Evolutionary conservation across 2,329 filamentous ascomycete genomes (phyloP).

Genomic region (Penicillium sp.): DNA sequence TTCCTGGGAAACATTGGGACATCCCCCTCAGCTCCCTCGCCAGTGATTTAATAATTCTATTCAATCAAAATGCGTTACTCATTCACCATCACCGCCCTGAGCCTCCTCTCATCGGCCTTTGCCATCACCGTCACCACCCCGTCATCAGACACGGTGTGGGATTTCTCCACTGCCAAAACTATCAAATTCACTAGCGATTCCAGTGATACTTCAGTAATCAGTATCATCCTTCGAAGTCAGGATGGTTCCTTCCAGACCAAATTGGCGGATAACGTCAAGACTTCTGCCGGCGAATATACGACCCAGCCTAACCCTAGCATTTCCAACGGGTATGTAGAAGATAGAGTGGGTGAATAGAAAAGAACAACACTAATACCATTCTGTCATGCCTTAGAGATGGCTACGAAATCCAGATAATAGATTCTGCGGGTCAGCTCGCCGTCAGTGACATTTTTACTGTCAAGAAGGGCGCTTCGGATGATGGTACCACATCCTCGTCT

Average conservation of each 20-base stretch:
- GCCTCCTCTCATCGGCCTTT: constrained; percentile 10
- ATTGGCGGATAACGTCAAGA: constrained; percentile 15
- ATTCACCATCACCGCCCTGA: constrained; percentile 1
- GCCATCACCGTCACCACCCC: constrained; percentile 10
- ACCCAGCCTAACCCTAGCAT: constrained; percentile 16
- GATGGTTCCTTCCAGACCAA: constrained; percentile 17
- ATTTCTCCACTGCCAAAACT: constrained; percentile 12
- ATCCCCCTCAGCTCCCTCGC: background rate
- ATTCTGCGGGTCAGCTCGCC: constrained; percentile 12
- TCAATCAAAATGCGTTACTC: constrained; percentile 10
- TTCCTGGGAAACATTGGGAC: background rate
- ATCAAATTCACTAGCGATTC: constrained; percentile 10
- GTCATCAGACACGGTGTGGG: constrained; percentile 6
- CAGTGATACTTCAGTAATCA: constrained; percentile 10
- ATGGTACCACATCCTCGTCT: constrained; percentile 8
- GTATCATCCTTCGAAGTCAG: constrained; percentile 10
- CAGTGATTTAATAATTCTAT: background rate
- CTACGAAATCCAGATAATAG: constrained; percentile 16
- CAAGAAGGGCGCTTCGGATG: constrained; percentile 6
- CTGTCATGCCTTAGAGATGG: background rate
- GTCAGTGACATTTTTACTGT: constrained; percentile 13
- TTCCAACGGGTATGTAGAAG: constrained; percentile 11
- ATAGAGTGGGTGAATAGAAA: background rate
- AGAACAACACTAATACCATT: background rate
- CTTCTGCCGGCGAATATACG: constrained; percentile 12